Evolutionary conservation across 129 eudicot species (phyloP).

Genomic region (Centaurea solstitialis): DNA sequence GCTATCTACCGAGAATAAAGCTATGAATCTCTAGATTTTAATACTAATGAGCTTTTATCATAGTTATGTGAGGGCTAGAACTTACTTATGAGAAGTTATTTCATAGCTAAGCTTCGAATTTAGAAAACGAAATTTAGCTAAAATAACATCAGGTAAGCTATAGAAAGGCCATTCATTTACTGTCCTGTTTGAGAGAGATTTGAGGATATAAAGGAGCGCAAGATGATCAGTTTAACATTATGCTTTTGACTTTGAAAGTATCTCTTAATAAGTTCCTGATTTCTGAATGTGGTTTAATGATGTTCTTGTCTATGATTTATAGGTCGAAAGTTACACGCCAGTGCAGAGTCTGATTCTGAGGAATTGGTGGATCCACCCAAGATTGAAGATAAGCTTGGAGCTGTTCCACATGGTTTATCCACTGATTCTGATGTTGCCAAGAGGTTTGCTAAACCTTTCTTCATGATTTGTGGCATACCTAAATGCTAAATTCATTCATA

Average conservation of each 20-base stretch:
- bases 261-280: background rate
- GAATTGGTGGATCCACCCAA: constrained; percentile 85
- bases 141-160: background rate
- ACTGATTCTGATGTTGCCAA: constrained; percentile 93
- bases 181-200: background rate
- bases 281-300: background rate
- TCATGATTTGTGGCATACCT: background rate
- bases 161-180: background rate
- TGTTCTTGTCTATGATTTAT: constrained; percentile 1
- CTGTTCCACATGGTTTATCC: constrained; percentile 91
- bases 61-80: constrained; percentile 10
- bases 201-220: background rate
- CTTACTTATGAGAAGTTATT: background rate
- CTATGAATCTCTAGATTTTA: background rate
- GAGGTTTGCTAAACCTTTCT: constrained; percentile 46
- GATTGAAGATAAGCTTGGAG: constrained; percentile 90
- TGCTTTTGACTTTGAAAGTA: background rate
- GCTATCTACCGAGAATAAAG: background rate
- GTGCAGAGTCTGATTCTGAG: constrained; percentile 74
- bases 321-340: constrained; percentile 74
- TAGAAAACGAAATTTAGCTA: background rate
- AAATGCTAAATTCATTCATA: constrained; percentile 1
- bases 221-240: background rate
- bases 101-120: background rate
- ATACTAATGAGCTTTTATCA: background rate